Percentiles rank a stretch among this genome's conserved stretches.
Evolutionary conservation across 495 filamentous ascomycete species (phyloP).

Genomic region (Penicillium paradoxum): DNA sequence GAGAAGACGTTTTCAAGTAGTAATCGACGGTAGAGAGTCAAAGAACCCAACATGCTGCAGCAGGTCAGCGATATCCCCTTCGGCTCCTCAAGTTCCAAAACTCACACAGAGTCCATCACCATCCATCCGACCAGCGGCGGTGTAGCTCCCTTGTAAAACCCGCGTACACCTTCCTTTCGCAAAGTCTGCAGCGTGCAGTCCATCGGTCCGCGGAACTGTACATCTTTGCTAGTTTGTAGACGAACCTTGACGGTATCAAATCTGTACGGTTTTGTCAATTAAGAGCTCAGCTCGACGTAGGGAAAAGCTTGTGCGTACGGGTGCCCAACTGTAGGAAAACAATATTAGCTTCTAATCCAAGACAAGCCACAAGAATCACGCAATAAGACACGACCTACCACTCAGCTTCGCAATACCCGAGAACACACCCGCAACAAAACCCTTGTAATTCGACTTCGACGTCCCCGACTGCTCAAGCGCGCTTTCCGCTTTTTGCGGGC

Average conservation of each 20-base stretch:
- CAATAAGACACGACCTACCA: slow-evolving; percentile 47
- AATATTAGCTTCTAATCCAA: slow-evolving; percentile 10
- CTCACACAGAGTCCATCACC: slow-evolving; percentile 87
- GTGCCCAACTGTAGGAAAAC: slow-evolving; percentile 53
- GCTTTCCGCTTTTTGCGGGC: slow-evolving; percentile 8
- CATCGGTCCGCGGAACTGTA: slow-evolving; percentile 79
- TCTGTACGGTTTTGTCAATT: slow-evolving; percentile 22
- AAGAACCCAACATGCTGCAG: slow-evolving; percentile 76
- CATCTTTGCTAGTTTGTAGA: slow-evolving; percentile 74
- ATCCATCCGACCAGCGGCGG: slow-evolving; percentile 95
- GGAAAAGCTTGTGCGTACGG: slow-evolving; percentile 43
- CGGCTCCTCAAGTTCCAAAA: background rate
- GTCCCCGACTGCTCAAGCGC: slow-evolving; percentile 8
- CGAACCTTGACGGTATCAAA: slow-evolving; percentile 98
- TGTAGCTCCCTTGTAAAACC: slow-evolving; percentile 83
- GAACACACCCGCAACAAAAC: slow-evolving; percentile 91
- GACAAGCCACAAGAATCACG: background rate
- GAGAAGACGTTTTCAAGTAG: slow-evolving; percentile 76
- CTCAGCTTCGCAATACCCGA: slow-evolving; percentile 86
- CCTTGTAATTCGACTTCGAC: slow-evolving; percentile 62
- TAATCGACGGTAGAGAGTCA: slow-evolving; percentile 81
- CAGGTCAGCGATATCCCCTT: background rate
- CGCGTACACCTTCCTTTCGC: slow-evolving; percentile 70
- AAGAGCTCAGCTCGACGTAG: background rate
- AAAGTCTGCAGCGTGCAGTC: slow-evolving; percentile 79